Percentiles rank a stretch among this genome's conserved stretches.
Evolutionary conservation across 495 filamentous ascomycete genomes (phyloP).

Genomic region (Cladorrhinum samala): DNA sequence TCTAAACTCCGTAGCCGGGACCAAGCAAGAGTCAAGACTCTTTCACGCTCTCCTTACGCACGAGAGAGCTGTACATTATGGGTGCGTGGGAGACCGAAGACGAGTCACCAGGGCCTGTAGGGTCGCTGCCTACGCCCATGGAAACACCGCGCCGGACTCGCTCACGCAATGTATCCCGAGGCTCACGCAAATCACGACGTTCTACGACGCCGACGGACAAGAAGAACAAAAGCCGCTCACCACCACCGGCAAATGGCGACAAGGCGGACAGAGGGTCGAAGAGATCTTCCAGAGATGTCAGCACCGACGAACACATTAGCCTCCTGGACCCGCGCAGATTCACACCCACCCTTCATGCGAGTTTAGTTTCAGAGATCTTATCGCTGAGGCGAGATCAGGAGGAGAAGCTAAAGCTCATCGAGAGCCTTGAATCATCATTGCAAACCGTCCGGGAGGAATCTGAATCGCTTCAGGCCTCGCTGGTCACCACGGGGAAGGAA

Average conservation of each 20-base stretch:
- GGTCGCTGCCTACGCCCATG: slow-evolving; percentile 58
- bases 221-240: slow-evolving; percentile 52
- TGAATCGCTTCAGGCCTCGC: slow-evolving; percentile 55
- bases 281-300: slow-evolving; percentile 50
- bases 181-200: slow-evolving; percentile 44
- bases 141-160: slow-evolving; percentile 61
- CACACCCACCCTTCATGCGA: slow-evolving; percentile 91
- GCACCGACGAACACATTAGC: slow-evolving; percentile 66
- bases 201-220: slow-evolving; percentile 54
- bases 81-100: slow-evolving; percentile 51
- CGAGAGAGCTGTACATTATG: slow-evolving; percentile 32
- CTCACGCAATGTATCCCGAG: slow-evolving; percentile 52
- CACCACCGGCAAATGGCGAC: slow-evolving; percentile 51
- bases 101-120: slow-evolving; percentile 43
- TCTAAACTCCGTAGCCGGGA: slow-evolving; percentile 1
- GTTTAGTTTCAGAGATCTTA: slow-evolving; percentile 89
- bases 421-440: slow-evolving; percentile 70
- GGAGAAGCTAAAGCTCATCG: slow-evolving; percentile 75
- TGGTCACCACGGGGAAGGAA: slow-evolving; percentile 63
- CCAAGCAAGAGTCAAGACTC: slow-evolving; percentile 11
- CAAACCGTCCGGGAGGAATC: slow-evolving; percentile 66
- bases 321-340: slow-evolving; percentile 85
- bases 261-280: slow-evolving; percentile 42
- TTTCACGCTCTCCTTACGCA: background rate
- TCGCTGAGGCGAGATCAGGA: slow-evolving; percentile 82